phyloP scores from a whole-genome alignment of 2,329 filamentous ascomycete species.

The Colletotrichum tropicale region DNA sequence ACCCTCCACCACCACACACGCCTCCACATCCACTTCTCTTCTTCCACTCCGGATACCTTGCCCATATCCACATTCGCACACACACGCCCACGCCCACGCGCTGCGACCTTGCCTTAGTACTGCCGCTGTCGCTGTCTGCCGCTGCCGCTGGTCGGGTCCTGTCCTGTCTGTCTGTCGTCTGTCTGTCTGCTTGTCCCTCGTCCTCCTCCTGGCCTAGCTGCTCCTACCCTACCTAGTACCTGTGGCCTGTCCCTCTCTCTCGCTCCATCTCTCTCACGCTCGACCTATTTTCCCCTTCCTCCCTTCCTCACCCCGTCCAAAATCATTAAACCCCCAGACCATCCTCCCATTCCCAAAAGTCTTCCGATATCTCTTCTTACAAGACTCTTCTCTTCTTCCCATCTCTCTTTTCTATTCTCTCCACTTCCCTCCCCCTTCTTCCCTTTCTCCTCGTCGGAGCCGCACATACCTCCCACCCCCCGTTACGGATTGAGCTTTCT shows the following conservation, averaged over 20 bases:
- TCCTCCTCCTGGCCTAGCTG: neutral
- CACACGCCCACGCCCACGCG: slow-evolving; percentile 5
- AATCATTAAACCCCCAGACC: slow-evolving; percentile 45
- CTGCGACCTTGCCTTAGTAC: slow-evolving; percentile 14
- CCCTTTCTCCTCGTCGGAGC: slow-evolving; percentile 30
- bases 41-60: neutral
- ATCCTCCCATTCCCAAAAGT: slow-evolving; percentile 39
- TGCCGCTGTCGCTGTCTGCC: neutral
- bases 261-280: neutral
- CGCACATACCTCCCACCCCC: slow-evolving; percentile 23
- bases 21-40: neutral
- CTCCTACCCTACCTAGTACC: neutral
- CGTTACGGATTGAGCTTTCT: neutral
- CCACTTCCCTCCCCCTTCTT: slow-evolving; percentile 28
- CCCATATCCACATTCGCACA: neutral
- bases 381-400: slow-evolving; percentile 43
- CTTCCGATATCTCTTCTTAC: slow-evolving; percentile 40
- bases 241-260: neutral
- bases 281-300: slow-evolving; percentile 21
- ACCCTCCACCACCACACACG: neutral
- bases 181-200: neutral
- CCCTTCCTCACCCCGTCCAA: slow-evolving; percentile 31
- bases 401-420: slow-evolving; percentile 37
- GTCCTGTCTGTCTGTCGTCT: neutral
- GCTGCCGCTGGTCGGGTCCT: neutral